Evolutionary conservation across 805 yeast genomes (phyloP).

Genomic region (Metschnikowia vanudenii): DNA sequence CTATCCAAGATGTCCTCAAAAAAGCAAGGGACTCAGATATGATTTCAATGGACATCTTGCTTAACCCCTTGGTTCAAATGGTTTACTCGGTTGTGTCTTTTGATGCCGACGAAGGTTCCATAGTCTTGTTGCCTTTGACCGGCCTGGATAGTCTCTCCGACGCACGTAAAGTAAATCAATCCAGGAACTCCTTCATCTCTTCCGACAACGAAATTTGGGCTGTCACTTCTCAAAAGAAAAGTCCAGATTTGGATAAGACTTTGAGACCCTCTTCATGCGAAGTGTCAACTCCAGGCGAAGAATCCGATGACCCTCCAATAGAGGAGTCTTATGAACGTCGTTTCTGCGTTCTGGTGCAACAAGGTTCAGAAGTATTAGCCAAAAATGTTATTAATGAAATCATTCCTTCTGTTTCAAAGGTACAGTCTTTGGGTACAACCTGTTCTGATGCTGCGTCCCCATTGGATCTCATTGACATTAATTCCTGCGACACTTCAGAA

Average conservation of each 20-base stretch:
- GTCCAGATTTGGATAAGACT: not conserved
- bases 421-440: not conserved
- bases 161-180: slow-evolving; percentile 4
- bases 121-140: slow-evolving; percentile 11
- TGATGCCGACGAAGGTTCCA: slow-evolving; percentile 1
- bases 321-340: slow-evolving; percentile 6
- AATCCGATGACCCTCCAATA: slow-evolving; percentile 5
- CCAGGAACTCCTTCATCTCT: not conserved
- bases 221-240: not conserved
- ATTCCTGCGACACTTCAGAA: not conserved
- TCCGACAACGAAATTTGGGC: not conserved
- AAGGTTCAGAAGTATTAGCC: no score
- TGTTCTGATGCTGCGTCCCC: not conserved
- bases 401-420: not conserved
- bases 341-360: not conserved
- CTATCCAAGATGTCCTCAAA: slow-evolving; percentile 5
- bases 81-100: slow-evolving; percentile 6
- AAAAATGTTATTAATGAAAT: not conserved
- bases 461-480: not conserved
- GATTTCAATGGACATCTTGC: slow-evolving; percentile 10
- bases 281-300: not conserved
- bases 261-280: not conserved
- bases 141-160: slow-evolving; percentile 3
- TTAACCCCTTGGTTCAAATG: slow-evolving; percentile 15
- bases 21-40: slow-evolving; percentile 2